Conservation (phyloP, 2,329 filamentous ascomycete species). For the Akanthomyces muscarius region DNA sequence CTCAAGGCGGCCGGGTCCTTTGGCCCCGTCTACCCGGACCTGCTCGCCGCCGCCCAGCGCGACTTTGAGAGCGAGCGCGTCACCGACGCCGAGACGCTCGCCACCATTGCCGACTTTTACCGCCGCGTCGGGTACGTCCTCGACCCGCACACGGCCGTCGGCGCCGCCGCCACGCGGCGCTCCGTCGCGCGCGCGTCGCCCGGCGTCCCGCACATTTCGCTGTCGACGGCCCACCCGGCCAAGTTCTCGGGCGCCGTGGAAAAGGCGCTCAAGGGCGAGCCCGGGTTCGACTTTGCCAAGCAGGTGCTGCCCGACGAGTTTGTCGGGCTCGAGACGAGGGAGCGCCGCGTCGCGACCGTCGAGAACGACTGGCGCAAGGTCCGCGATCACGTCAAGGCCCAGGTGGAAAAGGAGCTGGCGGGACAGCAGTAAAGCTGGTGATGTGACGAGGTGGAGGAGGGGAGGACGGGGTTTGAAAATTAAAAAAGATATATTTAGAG, state of each 20-base stretch:
- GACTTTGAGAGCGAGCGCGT: conserved; percentile 80
- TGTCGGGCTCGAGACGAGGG: conserved; percentile 69
- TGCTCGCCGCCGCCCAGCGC: conserved; percentile 65
- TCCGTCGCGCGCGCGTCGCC: conserved; percentile 55
- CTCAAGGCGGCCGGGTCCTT: conserved; percentile 83
- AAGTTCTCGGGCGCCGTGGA: conserved; percentile 90
- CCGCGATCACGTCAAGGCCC: conserved; percentile 67
- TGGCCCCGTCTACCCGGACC: conserved; percentile 65
- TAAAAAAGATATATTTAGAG: not conserved
- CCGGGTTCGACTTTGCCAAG: conserved; percentile 69
- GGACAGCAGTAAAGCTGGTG: not conserved
- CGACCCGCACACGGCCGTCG: conserved; percentile 90
- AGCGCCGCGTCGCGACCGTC: conserved; percentile 68
- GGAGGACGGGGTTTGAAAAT: no score
- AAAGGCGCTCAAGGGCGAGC: conserved; percentile 64
- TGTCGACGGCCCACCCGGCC: conserved; percentile 92
- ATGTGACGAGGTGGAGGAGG: not conserved
- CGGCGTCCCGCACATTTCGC: conserved; percentile 67
- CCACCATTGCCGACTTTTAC: conserved; percentile 57
- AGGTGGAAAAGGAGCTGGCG: conserved; percentile 63
- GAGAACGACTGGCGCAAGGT: conserved; percentile 71
- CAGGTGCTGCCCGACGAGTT: conserved; percentile 80
- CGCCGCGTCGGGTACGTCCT: conserved; percentile 70
- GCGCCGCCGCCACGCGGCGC: conserved; percentile 69
- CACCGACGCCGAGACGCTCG: conserved; percentile 62